A percentile compares a stretch with the other conserved stretches of the same genome.
Evolutionary conservation across 140 eudicot genomes (phyloP).

Genomic region (Anethum foeniculum): DNA sequence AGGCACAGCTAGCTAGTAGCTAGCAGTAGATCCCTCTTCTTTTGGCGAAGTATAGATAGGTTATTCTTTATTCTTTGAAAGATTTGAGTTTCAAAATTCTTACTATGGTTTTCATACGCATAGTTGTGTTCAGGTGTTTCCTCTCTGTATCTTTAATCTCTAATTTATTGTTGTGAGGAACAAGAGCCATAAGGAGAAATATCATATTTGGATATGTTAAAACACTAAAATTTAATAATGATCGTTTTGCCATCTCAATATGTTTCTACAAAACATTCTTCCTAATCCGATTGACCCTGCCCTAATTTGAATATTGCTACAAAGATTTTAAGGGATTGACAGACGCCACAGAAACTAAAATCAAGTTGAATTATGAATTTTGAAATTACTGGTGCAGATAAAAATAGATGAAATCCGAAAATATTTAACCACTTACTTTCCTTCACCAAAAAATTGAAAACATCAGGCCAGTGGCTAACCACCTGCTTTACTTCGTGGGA

Average conservation of each 20-base stretch:
- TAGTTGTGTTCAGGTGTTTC: neutral
- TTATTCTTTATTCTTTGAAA: constrained; percentile 17
- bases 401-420: neutral
- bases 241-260: neutral
- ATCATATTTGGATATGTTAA: neutral
- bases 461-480: neutral
- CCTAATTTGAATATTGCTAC: neutral
- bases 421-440: neutral
- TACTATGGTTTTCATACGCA: neutral
- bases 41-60: neutral
- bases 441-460: neutral
- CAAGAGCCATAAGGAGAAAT: neutral
- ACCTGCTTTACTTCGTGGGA: neutral
- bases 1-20: too few relatives aligned
- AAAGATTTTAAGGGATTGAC: too few relatives aligned
- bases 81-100: neutral
- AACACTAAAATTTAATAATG: too few relatives aligned
- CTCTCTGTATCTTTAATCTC: neutral
- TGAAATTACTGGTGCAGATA: neutral
- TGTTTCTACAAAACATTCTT: neutral
- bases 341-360: too few relatives aligned
- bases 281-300: neutral
- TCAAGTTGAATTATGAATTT: neutral
- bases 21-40: neutral
- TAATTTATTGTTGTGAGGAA: neutral